Evolutionary conservation across 192 early-diverging fungal species (phyloP).

Genomic region (Backusella macrospora): DNA sequence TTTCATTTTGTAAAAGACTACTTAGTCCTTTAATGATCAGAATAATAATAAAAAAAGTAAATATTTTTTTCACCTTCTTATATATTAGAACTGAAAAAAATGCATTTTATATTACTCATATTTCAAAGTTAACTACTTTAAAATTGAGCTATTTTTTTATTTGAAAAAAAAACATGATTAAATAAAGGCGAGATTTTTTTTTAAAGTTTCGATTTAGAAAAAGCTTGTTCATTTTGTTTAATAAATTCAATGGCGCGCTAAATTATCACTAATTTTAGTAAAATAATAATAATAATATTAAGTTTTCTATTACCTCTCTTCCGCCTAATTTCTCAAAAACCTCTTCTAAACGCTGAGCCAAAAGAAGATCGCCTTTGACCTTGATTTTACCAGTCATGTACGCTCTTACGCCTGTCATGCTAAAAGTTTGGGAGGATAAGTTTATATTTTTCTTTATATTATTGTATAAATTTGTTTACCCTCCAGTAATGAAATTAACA

Average conservation of each 20-base stretch:
- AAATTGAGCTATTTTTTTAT: background rate
- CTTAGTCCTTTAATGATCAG: too few relatives aligned
- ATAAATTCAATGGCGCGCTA: constrained; percentile 35
- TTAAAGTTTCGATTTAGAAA: constrained; percentile 30
- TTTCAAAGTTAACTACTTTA: background rate
- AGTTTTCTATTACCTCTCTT: constrained; percentile 22
- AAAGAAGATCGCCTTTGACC: constrained; percentile 34
- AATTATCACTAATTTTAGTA: background rate
- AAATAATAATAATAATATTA: background rate
- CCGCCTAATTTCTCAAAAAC: constrained; percentile 38
- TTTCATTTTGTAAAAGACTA: too few relatives aligned
- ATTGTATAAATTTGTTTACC: constrained; percentile 22
- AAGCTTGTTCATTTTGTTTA: constrained; percentile 27
- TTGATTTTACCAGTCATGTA: constrained; percentile 40
- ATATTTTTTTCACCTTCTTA: too few relatives aligned
- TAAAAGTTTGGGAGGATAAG: background rate
- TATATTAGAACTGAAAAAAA: too few relatives aligned
- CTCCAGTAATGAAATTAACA: constrained; percentile 44
- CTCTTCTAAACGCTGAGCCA: constrained; percentile 38
- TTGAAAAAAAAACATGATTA: background rate
- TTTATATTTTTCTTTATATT: background rate
- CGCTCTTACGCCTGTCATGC: constrained; percentile 32
- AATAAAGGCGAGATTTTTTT: background rate
- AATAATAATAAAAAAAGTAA: too few relatives aligned
- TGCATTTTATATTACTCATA: background rate